phyloP scores from a whole-genome alignment of 345 rosid genomes.

The Brassica rapa region DNA sequence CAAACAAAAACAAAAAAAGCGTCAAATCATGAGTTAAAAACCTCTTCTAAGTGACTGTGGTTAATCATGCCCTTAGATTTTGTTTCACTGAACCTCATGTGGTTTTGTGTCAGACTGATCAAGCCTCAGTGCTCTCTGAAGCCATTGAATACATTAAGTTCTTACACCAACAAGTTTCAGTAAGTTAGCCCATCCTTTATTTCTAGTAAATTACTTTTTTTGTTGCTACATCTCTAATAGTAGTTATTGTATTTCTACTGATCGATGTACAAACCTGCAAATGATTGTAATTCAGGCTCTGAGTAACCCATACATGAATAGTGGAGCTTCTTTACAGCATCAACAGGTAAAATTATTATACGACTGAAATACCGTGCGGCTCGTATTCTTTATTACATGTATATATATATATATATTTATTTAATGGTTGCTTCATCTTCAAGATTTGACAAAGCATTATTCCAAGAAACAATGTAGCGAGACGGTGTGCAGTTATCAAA shows the following conservation, averaged over 20 bases:
- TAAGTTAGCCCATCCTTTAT: conserved; percentile 50
- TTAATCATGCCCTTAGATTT: conserved; percentile 22
- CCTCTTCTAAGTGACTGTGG: too few relatives aligned
- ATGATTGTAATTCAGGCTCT: conserved; percentile 57
- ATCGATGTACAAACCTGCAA: conserved; percentile 36
- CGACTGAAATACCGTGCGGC: conserved; percentile 21
- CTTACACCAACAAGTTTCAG: conserved; percentile 87
- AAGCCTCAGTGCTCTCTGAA: conserved; percentile 98
- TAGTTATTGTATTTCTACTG: conserved; percentile 27
- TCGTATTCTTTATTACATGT: conserved; percentile 21
- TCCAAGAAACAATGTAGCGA: conserved; percentile 26
- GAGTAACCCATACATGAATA: conserved; percentile 92
- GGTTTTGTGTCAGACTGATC: conserved; percentile 77
- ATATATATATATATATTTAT: not conserved
- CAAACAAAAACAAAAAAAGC: too few relatives aligned
- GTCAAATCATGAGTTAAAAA: too few relatives aligned
- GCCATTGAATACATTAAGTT: conserved; percentile 95
- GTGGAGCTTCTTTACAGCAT: conserved; percentile 76
- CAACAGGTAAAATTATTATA: conserved; percentile 56
- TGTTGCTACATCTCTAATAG: not conserved
- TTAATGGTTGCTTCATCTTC: conserved; percentile 35
- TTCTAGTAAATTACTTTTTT: conserved; percentile 7
- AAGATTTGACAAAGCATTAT: conserved; percentile 31
- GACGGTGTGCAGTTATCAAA: not conserved
- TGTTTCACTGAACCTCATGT: conserved; percentile 43